Conservation (phyloP, 164 flowering plant genomes). For the Tetracentron sinense region DNA sequence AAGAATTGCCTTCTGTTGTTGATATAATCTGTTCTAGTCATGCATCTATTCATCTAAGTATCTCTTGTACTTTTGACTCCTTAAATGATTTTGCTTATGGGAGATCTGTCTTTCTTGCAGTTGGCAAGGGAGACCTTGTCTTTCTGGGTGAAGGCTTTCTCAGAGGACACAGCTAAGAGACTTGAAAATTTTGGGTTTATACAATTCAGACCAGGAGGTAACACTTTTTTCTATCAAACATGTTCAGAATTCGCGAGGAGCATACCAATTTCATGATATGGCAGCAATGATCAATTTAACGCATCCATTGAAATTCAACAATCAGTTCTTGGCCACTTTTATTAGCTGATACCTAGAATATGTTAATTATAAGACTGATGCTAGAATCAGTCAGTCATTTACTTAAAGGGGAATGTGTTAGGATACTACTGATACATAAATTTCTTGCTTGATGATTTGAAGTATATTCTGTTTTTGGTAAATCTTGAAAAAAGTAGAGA, state of each 20-base stretch:
- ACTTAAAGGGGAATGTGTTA: too few relatives aligned
- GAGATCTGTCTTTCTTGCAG: slow-evolving; percentile 39
- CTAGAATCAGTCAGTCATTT: not conserved
- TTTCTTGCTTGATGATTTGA: too few relatives aligned
- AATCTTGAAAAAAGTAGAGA: too few relatives aligned
- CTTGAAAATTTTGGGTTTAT: slow-evolving; percentile 97
- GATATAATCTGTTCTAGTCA: not conserved
- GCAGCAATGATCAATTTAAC: not conserved
- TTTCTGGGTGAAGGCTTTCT: slow-evolving; percentile 99
- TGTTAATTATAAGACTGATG: not conserved
- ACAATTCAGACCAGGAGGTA: slow-evolving; percentile 98
- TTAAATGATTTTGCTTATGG: not conserved
- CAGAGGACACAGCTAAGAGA: slow-evolving; percentile 97
- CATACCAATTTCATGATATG: not conserved
- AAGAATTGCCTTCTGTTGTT: not conserved
- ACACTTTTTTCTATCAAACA: not conserved
- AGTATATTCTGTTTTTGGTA: too few relatives aligned
- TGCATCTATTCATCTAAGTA: not conserved
- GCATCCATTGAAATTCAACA: not conserved
- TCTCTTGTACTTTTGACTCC: not conserved
- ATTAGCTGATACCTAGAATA: not conserved
- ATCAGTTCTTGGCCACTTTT: not conserved
- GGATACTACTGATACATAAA: not conserved
- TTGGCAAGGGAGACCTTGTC: slow-evolving; percentile 89
- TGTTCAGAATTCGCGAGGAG: not conserved